Conservation (phyloP, 2,329 filamentous ascomycete species). For the Laburnicola sp. region DNA sequence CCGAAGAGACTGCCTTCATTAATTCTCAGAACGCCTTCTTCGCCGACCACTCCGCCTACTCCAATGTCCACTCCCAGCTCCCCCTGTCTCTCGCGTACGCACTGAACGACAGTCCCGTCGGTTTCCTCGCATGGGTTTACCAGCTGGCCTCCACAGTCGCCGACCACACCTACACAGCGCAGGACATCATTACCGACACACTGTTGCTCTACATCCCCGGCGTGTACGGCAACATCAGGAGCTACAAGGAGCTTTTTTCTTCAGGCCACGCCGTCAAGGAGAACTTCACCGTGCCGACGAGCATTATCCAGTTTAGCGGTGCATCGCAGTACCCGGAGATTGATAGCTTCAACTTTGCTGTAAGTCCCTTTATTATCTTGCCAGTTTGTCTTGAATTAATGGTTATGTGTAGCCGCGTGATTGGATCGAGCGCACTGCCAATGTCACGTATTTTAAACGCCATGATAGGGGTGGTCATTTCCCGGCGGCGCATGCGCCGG, state of each 20-base stretch:
- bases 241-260: conserved; percentile 9
- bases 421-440: conserved; percentile 5
- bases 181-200: conserved; percentile 6
- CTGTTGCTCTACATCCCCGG: conserved; percentile 9
- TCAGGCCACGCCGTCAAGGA: neutral
- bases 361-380: neutral
- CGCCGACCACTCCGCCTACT: conserved; percentile 7
- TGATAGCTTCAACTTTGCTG: neutral
- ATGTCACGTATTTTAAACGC: conserved; percentile 8
- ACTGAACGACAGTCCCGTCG: conserved; percentile 14
- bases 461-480: conserved; percentile 8
- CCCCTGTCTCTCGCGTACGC: conserved; percentile 9
- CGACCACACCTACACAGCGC: conserved; percentile 3
- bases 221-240: conserved; percentile 11
- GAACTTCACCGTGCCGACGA: conserved; percentile 6
- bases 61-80: conserved; percentile 2
- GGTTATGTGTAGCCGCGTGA: neutral
- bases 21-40: neutral
- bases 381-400: neutral
- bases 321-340: neutral
- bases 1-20: conserved; percentile 12
- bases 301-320: conserved; percentile 3
- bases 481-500: conserved; percentile 2
- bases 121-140: conserved; percentile 13
- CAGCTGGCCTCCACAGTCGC: conserved; percentile 5